phyloP scores from a whole-genome alignment of 179 eudicot species.

The Sideroxylon spinosum region DNA sequence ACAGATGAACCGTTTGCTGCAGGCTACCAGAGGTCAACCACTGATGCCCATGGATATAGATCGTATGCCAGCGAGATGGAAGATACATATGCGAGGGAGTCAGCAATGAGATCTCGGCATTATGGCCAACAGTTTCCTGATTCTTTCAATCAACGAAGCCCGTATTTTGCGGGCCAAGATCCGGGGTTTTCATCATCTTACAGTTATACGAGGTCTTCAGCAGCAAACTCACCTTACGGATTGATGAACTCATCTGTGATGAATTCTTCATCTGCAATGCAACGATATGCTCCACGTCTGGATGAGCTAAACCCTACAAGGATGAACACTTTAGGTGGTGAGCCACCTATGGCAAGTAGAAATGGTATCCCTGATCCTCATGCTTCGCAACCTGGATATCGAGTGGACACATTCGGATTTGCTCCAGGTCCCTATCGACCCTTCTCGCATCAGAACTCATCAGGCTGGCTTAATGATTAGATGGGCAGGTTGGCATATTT shows the following conservation, averaged over 20 bases:
- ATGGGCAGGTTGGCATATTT: background rate
- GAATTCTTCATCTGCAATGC: conserved; percentile 38
- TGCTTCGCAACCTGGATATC: conserved; percentile 20
- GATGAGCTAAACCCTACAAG: conserved; percentile 41
- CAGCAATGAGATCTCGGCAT: background rate
- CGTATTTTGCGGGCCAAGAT: conserved; percentile 16
- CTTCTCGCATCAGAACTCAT: conserved; percentile 24
- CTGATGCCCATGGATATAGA: conserved; percentile 19
- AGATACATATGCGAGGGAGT: conserved; percentile 5
- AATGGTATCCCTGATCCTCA: conserved; percentile 15
- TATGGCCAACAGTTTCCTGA: conserved; percentile 15
- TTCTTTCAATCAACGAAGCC: conserved; percentile 9
- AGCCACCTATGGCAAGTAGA: background rate
- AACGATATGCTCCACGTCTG: conserved; percentile 52
- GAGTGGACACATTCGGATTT: conserved; percentile 31
- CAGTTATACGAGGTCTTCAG: conserved; percentile 13
- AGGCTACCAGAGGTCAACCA: conserved; percentile 17
- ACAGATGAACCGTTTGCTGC: conserved; percentile 21
- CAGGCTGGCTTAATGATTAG: conserved; percentile 53
- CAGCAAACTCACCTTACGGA: conserved; percentile 15
- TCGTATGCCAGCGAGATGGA: conserved; percentile 21
- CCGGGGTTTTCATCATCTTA: conserved; percentile 21
- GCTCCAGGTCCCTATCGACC: conserved; percentile 33
- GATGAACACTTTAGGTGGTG: conserved; percentile 6
- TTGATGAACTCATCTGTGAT: conserved; percentile 12